Base-by-base conservation (phyloP, 192 early-diverging fungal species). In the Linnemannia elongata region DNA sequence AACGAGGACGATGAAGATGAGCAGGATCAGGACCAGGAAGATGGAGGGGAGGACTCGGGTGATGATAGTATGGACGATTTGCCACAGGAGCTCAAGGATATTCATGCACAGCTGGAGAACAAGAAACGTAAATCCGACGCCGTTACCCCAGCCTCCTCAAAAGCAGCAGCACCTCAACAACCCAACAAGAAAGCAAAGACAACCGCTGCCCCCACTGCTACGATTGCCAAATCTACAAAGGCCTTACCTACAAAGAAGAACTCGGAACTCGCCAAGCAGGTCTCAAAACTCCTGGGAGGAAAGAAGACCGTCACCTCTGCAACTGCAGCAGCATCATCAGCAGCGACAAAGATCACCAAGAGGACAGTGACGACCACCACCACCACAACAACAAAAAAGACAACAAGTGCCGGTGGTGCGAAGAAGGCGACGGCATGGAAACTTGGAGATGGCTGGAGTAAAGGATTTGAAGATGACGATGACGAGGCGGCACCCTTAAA, bases 31-130 rank as follows among this genome's bases (percentile, higher is more conserved):
- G 36, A 35, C 4, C 39, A 22, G 6, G 41, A 68, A 0, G 54
- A 72, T 15, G 45, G 38, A 0, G 78, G 33, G 1, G 75, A 77
- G 33, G 79, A 86, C 52, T 81, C 79, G 55, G 85, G 79, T 22
- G 66, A 81, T 42, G 85, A 87, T 30, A 87, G 85, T 41, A 87
- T 87, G 85, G 85, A 87, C 38, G 85, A 87, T 42, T 38, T 87
- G 20, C 85, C 85, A 22, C 76, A 77, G 49, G 85, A 87, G 63
- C 66, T 87, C 18, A 81, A 81, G 72, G 76, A 68, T 4, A 81
- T 87, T 35, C 70, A 77, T 41, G 76, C 69, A 17, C 75, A 71
- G 36, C n/a, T 87, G 76, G 79, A 77, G 13, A 36, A 52, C 22
- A 81, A 27, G 68, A 87, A 87, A 47, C 30, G 72, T 20, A 81